Evolutionary conservation across 441 rosid species (phyloP).

Genomic region (Cnidoscolus chayamansa): DNA sequence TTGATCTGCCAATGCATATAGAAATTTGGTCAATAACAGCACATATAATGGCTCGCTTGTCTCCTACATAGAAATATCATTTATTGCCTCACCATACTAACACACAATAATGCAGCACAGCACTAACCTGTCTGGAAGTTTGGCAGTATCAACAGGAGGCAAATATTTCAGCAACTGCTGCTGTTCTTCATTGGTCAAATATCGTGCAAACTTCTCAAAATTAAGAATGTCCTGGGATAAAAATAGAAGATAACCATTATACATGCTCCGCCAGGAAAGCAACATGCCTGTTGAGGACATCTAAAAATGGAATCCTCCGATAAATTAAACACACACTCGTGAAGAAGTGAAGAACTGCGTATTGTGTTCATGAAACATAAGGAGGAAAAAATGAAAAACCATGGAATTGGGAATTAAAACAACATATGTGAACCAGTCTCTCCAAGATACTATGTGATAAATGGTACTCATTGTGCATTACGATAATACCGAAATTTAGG

Average conservation of each 20-base stretch:
- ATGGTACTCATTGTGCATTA: neutral
- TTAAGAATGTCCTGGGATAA: slow-evolving; percentile 63
- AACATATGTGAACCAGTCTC: neutral
- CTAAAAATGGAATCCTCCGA: slow-evolving; percentile 6
- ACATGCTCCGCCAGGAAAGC: neutral
- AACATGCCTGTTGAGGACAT: neutral
- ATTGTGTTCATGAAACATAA: neutral
- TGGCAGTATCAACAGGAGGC: slow-evolving; percentile 54
- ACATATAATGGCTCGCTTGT: neutral
- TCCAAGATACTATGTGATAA: neutral
- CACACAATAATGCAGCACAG: slow-evolving; percentile 10
- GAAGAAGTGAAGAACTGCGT: neutral
- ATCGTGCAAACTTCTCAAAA: slow-evolving; percentile 63
- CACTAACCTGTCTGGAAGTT: slow-evolving; percentile 56
- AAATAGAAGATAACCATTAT: slow-evolving; percentile 15
- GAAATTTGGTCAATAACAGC: neutral
- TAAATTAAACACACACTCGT: neutral
- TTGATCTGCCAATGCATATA: neutral
- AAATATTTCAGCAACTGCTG: slow-evolving; percentile 63
- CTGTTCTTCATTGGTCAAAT: slow-evolving; percentile 75
- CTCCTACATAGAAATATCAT: neutral
- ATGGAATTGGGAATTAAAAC: slow-evolving; percentile 4
- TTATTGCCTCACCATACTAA: neutral
- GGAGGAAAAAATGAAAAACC: neutral
- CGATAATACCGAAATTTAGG: neutral